Conservation (phyloP, 2,329 filamentous ascomycete species). For the Didymella pomorum region DNA sequence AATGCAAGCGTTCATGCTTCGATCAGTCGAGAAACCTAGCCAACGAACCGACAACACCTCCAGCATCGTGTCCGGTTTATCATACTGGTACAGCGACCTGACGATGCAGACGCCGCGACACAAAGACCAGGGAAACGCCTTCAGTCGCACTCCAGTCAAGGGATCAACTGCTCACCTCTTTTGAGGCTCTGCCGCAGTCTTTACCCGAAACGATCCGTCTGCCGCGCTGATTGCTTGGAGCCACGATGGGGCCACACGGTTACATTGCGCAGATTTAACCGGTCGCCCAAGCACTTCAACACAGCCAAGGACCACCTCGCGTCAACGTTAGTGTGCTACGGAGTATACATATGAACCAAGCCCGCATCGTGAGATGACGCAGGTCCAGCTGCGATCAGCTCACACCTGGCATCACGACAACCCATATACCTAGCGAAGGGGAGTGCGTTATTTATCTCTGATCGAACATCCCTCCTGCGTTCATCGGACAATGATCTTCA, state of each 20-base stretch:
- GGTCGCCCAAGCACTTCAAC: slow-evolving; percentile 38
- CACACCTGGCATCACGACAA: slow-evolving; percentile 24
- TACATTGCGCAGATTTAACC: slow-evolving; percentile 40
- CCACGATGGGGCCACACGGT: slow-evolving; percentile 25
- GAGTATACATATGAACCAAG: slow-evolving; percentile 40
- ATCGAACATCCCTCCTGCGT: not conserved
- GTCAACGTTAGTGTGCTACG: slow-evolving; percentile 19
- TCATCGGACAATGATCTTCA: slow-evolving; percentile 11
- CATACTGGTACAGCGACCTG: slow-evolving; percentile 6
- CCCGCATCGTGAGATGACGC: slow-evolving; percentile 24
- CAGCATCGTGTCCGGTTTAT: not conserved
- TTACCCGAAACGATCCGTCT: slow-evolving; percentile 33
- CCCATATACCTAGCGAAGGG: slow-evolving; percentile 30
- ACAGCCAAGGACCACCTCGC: slow-evolving; percentile 24
- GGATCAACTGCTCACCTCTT: slow-evolving; percentile 23
- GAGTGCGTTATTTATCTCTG: slow-evolving; percentile 2
- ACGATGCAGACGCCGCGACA: slow-evolving; percentile 3
- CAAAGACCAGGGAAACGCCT: not conserved
- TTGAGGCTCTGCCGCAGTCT: slow-evolving; percentile 26
- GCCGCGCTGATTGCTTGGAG: slow-evolving; percentile 25
- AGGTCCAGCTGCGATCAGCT: slow-evolving; percentile 29
- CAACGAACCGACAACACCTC: not conserved
- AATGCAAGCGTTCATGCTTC: slow-evolving; percentile 8
- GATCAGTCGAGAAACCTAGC: not conserved
- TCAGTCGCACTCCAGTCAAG: slow-evolving; percentile 14